Conservation (phyloP, 2,329 filamentous ascomycete species). For the Amesomyces nigricolor region DNA sequence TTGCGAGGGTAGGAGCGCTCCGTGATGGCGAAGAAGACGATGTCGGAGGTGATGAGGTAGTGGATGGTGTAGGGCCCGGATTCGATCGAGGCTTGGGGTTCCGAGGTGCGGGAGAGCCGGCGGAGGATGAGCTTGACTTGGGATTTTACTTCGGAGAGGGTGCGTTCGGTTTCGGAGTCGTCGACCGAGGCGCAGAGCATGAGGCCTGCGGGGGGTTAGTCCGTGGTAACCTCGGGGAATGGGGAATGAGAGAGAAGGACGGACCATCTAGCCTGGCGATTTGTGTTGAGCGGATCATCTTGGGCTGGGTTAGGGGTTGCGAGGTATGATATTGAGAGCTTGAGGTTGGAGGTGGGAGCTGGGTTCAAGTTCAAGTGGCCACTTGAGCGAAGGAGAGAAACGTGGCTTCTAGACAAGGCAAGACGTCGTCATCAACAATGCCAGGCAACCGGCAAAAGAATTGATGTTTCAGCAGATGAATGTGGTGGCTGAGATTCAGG, state of each 20-base stretch:
- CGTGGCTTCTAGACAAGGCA: slow-evolving; percentile 17
- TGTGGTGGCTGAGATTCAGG: too few relatives aligned
- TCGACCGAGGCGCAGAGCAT: slow-evolving; percentile 94
- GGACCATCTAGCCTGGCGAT: slow-evolving; percentile 88
- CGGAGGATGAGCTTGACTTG: slow-evolving; percentile 89
- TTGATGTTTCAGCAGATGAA: neutral
- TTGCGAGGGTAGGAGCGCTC: slow-evolving; percentile 94
- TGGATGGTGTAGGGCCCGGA: slow-evolving; percentile 76
- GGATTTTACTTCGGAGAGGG: slow-evolving; percentile 80
- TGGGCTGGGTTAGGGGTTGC: slow-evolving; percentile 18
- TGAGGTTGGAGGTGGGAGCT: too few relatives aligned
- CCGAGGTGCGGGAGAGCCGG: slow-evolving; percentile 80
- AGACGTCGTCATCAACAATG: slow-evolving; percentile 11
- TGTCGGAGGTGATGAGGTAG: slow-evolving; percentile 73
- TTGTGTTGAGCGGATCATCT: slow-evolving; percentile 87
- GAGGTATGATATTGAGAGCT: neutral
- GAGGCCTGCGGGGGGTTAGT: slow-evolving; percentile 57
- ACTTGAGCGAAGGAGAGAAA: slow-evolving; percentile 1
- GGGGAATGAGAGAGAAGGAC: slow-evolving; percentile 14
- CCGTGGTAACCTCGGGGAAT: neutral
- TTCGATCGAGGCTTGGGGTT: slow-evolving; percentile 88
- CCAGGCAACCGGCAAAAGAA: neutral
- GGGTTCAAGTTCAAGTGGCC: too few relatives aligned
- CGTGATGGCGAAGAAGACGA: slow-evolving; percentile 91
- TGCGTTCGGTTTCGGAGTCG: slow-evolving; percentile 69